Evolutionary conservation across 208 protist species (phyloP).

Genomic region (Angomonas ambiguus): DNA sequence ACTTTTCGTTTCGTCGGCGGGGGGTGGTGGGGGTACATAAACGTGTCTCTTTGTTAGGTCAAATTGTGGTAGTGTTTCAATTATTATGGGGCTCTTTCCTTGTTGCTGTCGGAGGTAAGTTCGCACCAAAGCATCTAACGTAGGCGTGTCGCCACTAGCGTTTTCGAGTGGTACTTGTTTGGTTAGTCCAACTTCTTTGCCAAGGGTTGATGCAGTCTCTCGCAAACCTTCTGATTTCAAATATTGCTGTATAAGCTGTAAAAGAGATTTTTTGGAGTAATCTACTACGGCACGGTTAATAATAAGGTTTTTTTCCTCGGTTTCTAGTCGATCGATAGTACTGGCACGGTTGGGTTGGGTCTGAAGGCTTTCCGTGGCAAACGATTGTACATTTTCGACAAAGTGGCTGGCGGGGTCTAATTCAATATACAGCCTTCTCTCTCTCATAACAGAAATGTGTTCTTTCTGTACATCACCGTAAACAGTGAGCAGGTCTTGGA

Average conservation of each 20-base stretch:
- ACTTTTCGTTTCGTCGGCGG: constrained; percentile 63
- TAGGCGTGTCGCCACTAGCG: constrained; percentile 15
- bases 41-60: constrained; percentile 79
- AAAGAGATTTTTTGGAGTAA: constrained; percentile 72
- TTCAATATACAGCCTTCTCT: constrained; percentile 60
- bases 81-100: constrained; percentile 71
- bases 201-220: constrained; percentile 40
- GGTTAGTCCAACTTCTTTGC: constrained; percentile 26
- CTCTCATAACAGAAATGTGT: constrained; percentile 65
- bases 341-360: constrained; percentile 41
- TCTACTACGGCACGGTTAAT: constrained; percentile 65
- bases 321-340: constrained; percentile 38
- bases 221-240: constrained; percentile 60
- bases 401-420: constrained; percentile 70
- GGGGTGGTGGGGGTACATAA: constrained; percentile 49
- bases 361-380: constrained; percentile 21
- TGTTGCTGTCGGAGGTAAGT: constrained; percentile 84
- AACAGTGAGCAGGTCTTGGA: constrained; percentile 53
- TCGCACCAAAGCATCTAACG: constrained; percentile 57
- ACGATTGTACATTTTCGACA: constrained; percentile 70
- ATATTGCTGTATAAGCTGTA: constrained; percentile 67
- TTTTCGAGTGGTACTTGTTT: neutral
- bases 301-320: constrained; percentile 68
- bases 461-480: constrained; percentile 78
- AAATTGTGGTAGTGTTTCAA: constrained; percentile 85